Percentiles rank a stretch among this genome's conserved stretches.
Evolutionary conservation across 1,284 basidiomycete species (phyloP).

Genomic region (Athelia psychrophila): DNA sequence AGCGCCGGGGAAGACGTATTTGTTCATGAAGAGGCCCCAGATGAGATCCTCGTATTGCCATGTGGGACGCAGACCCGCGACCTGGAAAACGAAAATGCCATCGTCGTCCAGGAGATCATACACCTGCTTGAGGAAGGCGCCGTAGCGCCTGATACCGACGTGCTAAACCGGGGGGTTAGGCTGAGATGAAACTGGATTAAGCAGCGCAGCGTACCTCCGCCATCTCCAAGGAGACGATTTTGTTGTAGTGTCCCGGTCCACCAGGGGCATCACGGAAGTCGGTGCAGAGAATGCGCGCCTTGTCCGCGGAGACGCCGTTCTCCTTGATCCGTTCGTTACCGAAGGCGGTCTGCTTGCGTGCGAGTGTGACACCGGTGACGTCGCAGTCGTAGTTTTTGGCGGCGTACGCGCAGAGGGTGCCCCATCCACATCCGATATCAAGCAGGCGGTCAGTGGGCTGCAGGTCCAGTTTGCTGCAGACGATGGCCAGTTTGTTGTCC

Average conservation of each 20-base stretch:
- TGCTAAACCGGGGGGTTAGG: no score
- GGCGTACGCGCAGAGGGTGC: slow-evolving; percentile 91
- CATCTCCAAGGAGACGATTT: slow-evolving; percentile 98
- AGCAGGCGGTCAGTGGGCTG: slow-evolving; percentile 83
- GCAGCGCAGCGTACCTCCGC: slow-evolving; percentile 82
- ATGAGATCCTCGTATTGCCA: slow-evolving; percentile 99
- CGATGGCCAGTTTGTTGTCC: slow-evolving; percentile 96
- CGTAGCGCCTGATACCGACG: slow-evolving; percentile 94
- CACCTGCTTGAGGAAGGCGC: slow-evolving; percentile 85
- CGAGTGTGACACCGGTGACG: slow-evolving; percentile 94
- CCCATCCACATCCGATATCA: slow-evolving; percentile 98
- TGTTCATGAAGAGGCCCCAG: slow-evolving; percentile 97
- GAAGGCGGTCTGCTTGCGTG: slow-evolving; percentile 88
- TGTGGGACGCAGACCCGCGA: slow-evolving; percentile 87
- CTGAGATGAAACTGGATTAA: no score
- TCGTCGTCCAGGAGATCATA: slow-evolving; percentile 95
- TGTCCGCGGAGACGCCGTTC: slow-evolving; percentile 76
- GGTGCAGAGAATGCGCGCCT: slow-evolving; percentile 90
- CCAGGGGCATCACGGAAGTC: slow-evolving; percentile 94
- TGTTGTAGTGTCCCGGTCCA: slow-evolving; percentile 79
- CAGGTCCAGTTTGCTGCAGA: slow-evolving; percentile 93
- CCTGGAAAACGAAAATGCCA: slow-evolving; percentile 94
- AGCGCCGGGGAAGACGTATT: slow-evolving; percentile 97
- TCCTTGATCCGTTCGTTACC: slow-evolving; percentile 85
- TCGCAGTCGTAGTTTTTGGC: slow-evolving; percentile 97